phyloP scores from a whole-genome alignment of 78 protist genomes.

The Pelomyxa schiedti region DNA sequence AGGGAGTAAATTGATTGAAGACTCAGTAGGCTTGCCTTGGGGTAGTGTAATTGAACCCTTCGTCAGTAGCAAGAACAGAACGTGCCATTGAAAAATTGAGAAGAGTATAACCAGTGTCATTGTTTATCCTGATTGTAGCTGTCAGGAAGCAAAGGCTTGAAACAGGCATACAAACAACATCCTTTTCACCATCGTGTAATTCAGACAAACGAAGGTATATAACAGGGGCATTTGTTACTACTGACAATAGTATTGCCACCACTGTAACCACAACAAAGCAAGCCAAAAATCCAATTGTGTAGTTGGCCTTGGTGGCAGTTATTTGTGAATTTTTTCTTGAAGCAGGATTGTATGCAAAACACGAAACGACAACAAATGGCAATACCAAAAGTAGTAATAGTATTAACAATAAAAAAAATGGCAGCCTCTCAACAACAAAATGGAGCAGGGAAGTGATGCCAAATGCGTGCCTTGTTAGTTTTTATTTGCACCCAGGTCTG shows the following conservation, averaged over 20 bases:
- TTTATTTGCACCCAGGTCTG: too few species aligned
- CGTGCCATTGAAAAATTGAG: conserved; percentile 36
- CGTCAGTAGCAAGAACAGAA: not conserved
- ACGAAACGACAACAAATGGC: too few species aligned
- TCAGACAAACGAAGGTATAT: conserved; percentile 43
- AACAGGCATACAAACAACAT: conserved; percentile 27
- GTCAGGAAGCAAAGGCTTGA: not conserved
- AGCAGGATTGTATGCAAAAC: too few species aligned
- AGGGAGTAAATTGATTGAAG: not conserved
- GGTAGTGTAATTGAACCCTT: conserved; percentile 8
- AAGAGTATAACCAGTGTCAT: not conserved
- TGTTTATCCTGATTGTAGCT: not conserved
- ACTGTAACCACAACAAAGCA: conserved; percentile 44
- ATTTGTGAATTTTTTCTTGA: too few species aligned
- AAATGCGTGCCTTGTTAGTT: too few species aligned
- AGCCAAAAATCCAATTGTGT: conserved; percentile 3
- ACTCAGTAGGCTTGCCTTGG: conserved; percentile 3
- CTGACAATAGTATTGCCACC: conserved; percentile 30
- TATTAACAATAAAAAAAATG: too few species aligned
- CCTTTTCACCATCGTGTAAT: conserved; percentile 27
- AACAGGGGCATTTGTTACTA: conserved; percentile 50
- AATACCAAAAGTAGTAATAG: too few species aligned
- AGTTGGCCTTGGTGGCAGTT: conserved; percentile 3
- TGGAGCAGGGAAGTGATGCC: too few species aligned
- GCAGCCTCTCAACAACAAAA: too few species aligned